A percentile compares a stretch with the other conserved stretches of the same genome.
These are phyloP conservation scores for Lenzites betulinus DNA, from an alignment of 768 basidiomycete species.

Conservation along the genomic window DNA sequence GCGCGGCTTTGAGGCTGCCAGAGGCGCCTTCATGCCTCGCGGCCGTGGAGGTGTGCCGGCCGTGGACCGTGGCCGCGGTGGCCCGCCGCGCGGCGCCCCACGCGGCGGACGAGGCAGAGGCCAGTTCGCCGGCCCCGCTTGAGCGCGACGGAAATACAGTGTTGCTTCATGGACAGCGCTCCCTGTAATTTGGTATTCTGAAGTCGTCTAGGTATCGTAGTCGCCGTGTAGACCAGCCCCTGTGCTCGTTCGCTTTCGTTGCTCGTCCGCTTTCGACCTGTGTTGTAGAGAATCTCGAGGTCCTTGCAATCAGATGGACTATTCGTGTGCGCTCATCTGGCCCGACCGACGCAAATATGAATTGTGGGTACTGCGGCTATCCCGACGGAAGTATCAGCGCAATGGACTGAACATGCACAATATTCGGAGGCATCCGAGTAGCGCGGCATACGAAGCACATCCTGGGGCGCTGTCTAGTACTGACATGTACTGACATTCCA, in stretches of 20 bases:
- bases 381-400: no score
- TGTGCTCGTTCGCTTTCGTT: not conserved
- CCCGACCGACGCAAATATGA: no score
- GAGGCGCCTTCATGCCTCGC: slow-evolving; percentile 15
- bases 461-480: no score
- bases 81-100: slow-evolving; percentile 22
- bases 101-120: slow-evolving; percentile 33
- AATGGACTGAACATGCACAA: no score
- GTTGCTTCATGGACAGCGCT: no score
- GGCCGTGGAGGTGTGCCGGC: slow-evolving; percentile 30
- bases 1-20: slow-evolving; percentile 19
- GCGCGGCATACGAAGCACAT: no score
- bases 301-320: not conserved
- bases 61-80: slow-evolving; percentile 21
- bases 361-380: no score
- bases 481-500: no score
- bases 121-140: not conserved
- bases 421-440: no score
- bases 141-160: no score
- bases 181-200: not conserved
- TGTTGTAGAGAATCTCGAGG: slow-evolving; percentile 23
- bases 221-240: slow-evolving; percentile 32
- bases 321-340: not conserved
- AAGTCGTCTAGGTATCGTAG: not conserved
- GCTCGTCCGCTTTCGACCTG: not conserved